phyloP scores from a whole-genome alignment of 2,329 filamentous ascomycete species.

The Ceratocystis lukuohia region DNA sequence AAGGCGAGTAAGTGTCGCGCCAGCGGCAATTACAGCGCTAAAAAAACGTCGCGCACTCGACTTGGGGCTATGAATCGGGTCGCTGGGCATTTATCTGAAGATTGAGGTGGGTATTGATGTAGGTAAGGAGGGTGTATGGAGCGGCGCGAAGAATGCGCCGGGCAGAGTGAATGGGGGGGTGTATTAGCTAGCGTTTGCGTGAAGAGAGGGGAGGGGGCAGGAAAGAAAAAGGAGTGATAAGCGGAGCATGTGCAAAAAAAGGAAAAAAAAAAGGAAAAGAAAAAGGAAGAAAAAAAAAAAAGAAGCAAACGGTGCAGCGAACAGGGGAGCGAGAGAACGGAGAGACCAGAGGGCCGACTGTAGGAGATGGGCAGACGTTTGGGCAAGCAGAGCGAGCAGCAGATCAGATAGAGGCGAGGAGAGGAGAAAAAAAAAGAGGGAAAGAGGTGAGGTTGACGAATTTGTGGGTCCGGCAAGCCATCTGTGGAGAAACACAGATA shows the following conservation, averaged over 20 bases:
- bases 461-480: not conserved
- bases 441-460: conserved; percentile 6
- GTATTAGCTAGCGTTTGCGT: not conserved
- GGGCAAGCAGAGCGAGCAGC: too few relatives aligned
- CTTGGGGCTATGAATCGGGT: not conserved
- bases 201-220: not conserved
- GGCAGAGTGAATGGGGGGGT: not conserved
- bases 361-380: too few relatives aligned
- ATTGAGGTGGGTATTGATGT: not conserved
- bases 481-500: not conserved
- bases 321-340: not conserved
- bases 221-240: not conserved
- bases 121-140: not conserved
- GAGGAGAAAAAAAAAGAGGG: not conserved
- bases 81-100: not conserved
- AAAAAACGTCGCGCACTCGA: not conserved
- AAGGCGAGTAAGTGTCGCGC: not conserved
- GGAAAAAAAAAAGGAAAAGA: not conserved
- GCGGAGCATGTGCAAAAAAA: not conserved
- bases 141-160: conserved; percentile 13
- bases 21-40: not conserved
- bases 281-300: not conserved
- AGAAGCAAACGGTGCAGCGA: not conserved
- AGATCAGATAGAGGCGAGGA: not conserved
- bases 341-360: not conserved